These are phyloP conservation scores for Sporisorium exsertum DNA, from an alignment of 1,284 basidiomycete species.

Conservation along the genomic window DNA sequence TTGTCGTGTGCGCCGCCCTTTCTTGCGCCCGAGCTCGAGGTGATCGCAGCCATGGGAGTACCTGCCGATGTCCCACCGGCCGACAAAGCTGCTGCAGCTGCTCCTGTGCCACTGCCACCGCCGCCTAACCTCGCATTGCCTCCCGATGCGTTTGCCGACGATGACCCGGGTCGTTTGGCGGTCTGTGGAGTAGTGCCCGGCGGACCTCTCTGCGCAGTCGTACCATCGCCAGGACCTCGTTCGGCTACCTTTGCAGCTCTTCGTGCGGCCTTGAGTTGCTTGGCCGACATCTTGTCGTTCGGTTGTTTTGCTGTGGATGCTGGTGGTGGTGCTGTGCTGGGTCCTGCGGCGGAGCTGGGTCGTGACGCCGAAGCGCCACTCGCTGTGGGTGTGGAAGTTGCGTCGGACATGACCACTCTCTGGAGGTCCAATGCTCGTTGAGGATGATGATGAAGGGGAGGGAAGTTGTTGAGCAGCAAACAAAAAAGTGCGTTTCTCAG, in stretches of 20 bases:
- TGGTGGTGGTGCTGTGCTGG: slow-evolving; percentile 11
- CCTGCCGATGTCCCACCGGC: slow-evolving; percentile 2
- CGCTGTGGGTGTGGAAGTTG: background rate
- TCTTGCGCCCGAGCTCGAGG: slow-evolving; percentile 23
- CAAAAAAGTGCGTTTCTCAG: background rate
- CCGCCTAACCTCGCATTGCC: slow-evolving; percentile 23
- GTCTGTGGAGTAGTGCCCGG: slow-evolving; percentile 1
- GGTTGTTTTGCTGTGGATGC: slow-evolving; percentile 4
- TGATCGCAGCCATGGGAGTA: slow-evolving; percentile 21
- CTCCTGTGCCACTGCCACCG: background rate
- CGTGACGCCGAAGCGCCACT: slow-evolving; percentile 8
- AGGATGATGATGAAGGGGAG: background rate
- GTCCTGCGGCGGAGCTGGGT: slow-evolving; percentile 22
- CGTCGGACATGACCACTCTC: slow-evolving; percentile 12
- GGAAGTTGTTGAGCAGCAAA: no score
- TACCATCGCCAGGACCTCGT: slow-evolving; percentile 14
- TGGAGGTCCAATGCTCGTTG: background rate
- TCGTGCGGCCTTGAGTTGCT: slow-evolving; percentile 59
- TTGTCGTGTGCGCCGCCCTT: slow-evolving; percentile 24
- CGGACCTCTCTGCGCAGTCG: slow-evolving; percentile 1
- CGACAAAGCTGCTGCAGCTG: background rate
- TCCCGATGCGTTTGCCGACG: slow-evolving; percentile 15
- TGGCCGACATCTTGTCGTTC: slow-evolving; percentile 55
- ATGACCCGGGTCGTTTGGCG: slow-evolving; percentile 32
- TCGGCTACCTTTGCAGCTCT: slow-evolving; percentile 57